Evolutionary conservation across 495 filamentous ascomycete genomes (phyloP).

Genomic region (Clohesyomyces aquaticus): DNA sequence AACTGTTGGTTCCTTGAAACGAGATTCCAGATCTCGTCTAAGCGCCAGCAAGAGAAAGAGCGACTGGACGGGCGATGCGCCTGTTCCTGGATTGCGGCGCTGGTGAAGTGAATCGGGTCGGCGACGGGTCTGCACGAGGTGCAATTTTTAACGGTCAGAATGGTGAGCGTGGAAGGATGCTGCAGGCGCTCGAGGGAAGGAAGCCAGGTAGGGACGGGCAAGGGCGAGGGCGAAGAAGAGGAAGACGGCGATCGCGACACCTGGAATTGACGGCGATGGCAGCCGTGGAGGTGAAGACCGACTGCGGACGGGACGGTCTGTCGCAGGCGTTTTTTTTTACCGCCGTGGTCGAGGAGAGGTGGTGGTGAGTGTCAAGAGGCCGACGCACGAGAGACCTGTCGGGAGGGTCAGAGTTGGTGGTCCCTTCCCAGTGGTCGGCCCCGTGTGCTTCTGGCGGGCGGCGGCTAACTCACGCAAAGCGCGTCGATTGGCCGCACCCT

Average conservation of each 20-base stretch:
- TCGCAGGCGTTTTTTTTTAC: constrained; percentile 23
- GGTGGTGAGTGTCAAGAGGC: constrained; percentile 11
- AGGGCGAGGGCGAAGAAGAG: not conserved
- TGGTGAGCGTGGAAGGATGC: not conserved
- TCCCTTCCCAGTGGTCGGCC: not conserved
- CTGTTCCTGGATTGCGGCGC: constrained; percentile 30
- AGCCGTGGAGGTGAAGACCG: not conserved
- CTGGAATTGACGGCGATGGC: constrained; percentile 11
- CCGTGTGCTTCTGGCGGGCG: too few species aligned
- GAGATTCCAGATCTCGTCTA: constrained; percentile 43
- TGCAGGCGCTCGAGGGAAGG: constrained; percentile 1
- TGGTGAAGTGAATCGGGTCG: constrained; percentile 13
- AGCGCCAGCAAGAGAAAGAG: constrained; percentile 40
- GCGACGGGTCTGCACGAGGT: constrained; percentile 1
- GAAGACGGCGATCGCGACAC: constrained; percentile 2
- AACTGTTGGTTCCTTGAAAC: constrained; percentile 37
- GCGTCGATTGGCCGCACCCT: too few species aligned
- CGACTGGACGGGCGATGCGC: constrained; percentile 39
- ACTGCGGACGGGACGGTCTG: constrained; percentile 23
- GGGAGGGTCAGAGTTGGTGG: not conserved
- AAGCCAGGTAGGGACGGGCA: constrained; percentile 1
- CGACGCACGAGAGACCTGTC: not conserved
- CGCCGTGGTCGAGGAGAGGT: constrained; percentile 13
- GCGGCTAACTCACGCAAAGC: not conserved
- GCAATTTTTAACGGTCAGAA: not conserved